Conservation (phyloP, 75 land plant species). For the Isoetes taiwanensis region DNA sequence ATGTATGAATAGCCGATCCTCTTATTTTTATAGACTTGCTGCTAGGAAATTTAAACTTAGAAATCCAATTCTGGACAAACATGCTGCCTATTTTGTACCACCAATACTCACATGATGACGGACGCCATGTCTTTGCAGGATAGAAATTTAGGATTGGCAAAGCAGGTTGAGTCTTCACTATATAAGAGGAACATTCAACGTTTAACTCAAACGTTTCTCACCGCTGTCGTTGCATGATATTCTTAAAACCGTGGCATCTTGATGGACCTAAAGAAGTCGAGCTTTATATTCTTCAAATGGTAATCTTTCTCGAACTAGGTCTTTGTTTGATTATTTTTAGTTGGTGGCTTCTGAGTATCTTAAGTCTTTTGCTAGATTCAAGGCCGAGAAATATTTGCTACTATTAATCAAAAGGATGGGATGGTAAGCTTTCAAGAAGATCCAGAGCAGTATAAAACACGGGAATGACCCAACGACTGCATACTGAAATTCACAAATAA, state of each 20-base stretch:
- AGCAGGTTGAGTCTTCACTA: constrained; percentile 85
- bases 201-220: constrained; percentile 87
- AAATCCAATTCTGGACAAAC: too few species aligned
- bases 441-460: constrained; percentile 92
- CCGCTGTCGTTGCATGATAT: constrained; percentile 95
- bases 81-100: too few species aligned
- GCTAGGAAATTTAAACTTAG: not conserved
- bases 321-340: not conserved
- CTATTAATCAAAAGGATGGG: constrained; percentile 98
- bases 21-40: too few species aligned
- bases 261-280: constrained; percentile 84
- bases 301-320: constrained; percentile 21
- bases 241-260: constrained; percentile 69
- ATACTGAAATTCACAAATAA: constrained; percentile 73
- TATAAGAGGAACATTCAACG: constrained; percentile 92
- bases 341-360: not conserved
- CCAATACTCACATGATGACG: too few species aligned
- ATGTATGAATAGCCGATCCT: too few species aligned
- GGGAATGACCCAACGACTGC: constrained; percentile 79
- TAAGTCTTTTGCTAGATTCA: constrained; percentile 46
- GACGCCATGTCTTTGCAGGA: constrained; percentile 38
- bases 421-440: constrained; percentile 99
- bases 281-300: constrained; percentile 94
- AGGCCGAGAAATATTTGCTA: constrained; percentile 94
- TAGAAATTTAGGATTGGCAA: constrained; percentile 82